Evolutionary conservation across 768 basidiomycete species (phyloP).

Genomic region (Termitomyces sp.): DNA sequence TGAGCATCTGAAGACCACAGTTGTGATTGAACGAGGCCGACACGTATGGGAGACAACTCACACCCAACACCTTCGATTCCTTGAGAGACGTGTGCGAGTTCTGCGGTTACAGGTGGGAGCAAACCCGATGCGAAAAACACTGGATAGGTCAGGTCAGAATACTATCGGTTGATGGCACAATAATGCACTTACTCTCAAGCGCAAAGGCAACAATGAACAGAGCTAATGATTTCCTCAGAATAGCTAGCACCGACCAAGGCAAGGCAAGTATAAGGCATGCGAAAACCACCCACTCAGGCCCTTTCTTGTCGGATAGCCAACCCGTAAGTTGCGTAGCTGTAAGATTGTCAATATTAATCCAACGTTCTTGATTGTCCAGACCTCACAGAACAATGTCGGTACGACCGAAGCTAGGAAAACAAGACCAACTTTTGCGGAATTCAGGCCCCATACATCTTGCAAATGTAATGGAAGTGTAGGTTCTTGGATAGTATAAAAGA

Average conservation of each 20-base stretch:
- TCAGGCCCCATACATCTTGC: no score
- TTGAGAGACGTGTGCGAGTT: constrained; percentile 59
- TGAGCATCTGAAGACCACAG: constrained; percentile 51
- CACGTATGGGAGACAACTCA: constrained; percentile 25
- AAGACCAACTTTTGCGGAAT: constrained; percentile 53
- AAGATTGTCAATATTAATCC: background rate
- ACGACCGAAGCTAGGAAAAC: constrained; percentile 62
- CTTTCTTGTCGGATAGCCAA: constrained; percentile 52
- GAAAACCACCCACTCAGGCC: no score
- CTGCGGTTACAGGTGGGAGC: constrained; percentile 61
- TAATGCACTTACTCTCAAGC: constrained; percentile 50
- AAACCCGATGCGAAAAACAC: constrained; percentile 61
- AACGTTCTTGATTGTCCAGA: background rate
- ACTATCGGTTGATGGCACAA: background rate
- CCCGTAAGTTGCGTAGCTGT: constrained; percentile 59
- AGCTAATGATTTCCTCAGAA: constrained; percentile 41
- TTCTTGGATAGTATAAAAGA: no score
- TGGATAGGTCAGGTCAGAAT: constrained; percentile 23
- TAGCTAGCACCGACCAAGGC: constrained; percentile 63
- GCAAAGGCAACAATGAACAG: constrained; percentile 48
- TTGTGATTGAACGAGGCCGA: background rate
- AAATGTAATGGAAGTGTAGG: no score
- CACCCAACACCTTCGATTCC: constrained; percentile 67
- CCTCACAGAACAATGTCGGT: constrained; percentile 62
- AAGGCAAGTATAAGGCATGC: constrained; percentile 46